These are phyloP conservation scores for Thelonectria discophora DNA, from an alignment of 2,329 filamentous ascomycete genomes.

Conservation along the genomic window DNA sequence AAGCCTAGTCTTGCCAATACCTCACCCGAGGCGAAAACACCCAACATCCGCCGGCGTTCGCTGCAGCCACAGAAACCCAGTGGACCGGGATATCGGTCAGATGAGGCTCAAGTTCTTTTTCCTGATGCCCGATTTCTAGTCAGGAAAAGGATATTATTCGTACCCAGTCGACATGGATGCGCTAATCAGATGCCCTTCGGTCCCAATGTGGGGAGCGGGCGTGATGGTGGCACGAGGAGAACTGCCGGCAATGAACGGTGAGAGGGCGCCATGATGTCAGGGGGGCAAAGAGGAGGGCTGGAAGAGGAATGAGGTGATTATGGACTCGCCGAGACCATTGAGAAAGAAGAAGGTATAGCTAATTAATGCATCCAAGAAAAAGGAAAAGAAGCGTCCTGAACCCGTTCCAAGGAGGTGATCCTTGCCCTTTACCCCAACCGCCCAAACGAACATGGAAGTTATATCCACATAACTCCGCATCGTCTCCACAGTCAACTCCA, in stretches of 20 bases:
- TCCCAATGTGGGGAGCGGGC: neutral
- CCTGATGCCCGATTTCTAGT: neutral
- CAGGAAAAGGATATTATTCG: neutral
- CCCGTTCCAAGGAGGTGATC: neutral
- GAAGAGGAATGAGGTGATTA: conserved; percentile 2
- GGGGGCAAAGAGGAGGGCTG: neutral
- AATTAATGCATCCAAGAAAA: too few relatives aligned
- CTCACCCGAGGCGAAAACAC: too few relatives aligned
- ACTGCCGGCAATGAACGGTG: neutral
- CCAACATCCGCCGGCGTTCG: neutral
- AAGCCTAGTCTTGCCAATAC: too few relatives aligned
- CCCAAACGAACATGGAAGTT: neutral
- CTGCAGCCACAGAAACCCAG: neutral
- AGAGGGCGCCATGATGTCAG: conserved; percentile 1
- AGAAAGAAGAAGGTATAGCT: neutral
- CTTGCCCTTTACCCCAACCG: conserved; percentile 13
- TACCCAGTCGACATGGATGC: neutral
- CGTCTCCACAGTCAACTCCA: conserved; percentile 24
- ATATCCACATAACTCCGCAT: conserved; percentile 16
- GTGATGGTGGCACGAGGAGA: conserved; percentile 3
- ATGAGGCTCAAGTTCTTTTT: conserved; percentile 14
- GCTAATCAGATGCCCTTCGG: neutral
- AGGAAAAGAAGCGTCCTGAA: neutral
- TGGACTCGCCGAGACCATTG: neutral
- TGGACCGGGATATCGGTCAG: conserved; percentile 1